phyloP scores from a whole-genome alignment of 1,284 basidiomycete species.

The Trametes versicolor region DNA sequence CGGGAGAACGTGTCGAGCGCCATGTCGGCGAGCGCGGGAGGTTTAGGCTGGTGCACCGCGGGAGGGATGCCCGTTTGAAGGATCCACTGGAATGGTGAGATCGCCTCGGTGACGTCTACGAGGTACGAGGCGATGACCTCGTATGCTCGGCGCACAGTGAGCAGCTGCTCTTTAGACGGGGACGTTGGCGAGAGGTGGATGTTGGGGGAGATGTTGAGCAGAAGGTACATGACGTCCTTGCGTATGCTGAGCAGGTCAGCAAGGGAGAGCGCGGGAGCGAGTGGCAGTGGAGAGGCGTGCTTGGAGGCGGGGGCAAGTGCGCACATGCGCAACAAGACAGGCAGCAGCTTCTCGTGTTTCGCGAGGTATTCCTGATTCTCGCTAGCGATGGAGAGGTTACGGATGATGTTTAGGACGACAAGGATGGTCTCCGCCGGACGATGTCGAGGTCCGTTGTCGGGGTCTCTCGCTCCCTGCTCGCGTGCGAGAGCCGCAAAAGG shows the following conservation, averaged over 20 bases:
- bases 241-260: constrained; percentile 79
- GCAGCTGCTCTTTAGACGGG: constrained; percentile 47
- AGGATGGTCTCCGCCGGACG: constrained; percentile 79
- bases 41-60: constrained; percentile 50
- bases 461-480: constrained; percentile 59
- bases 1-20: constrained; percentile 88
- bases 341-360: constrained; percentile 70
- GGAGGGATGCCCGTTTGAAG: constrained; percentile 59
- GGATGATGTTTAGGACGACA: constrained; percentile 82
- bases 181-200: constrained; percentile 57
- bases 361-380: constrained; percentile 82
- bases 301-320: constrained; percentile 52
- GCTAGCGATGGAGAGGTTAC: constrained; percentile 78
- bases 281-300: constrained; percentile 52
- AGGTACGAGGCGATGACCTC: constrained; percentile 82
- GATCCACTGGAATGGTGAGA: constrained; percentile 67
- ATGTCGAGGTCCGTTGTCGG: constrained; percentile 60
- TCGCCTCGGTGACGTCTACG: constrained; percentile 72
- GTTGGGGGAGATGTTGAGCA: constrained; percentile 71
- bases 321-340: constrained; percentile 76
- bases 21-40: constrained; percentile 63
- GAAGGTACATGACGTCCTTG: constrained; percentile 80
- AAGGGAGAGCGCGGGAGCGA: constrained; percentile 69
- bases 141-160: constrained; percentile 67
- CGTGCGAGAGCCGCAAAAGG: constrained; percentile 66